Conservation (phyloP, 1,139 yeast species). For the Diutina ranongensis region DNA sequence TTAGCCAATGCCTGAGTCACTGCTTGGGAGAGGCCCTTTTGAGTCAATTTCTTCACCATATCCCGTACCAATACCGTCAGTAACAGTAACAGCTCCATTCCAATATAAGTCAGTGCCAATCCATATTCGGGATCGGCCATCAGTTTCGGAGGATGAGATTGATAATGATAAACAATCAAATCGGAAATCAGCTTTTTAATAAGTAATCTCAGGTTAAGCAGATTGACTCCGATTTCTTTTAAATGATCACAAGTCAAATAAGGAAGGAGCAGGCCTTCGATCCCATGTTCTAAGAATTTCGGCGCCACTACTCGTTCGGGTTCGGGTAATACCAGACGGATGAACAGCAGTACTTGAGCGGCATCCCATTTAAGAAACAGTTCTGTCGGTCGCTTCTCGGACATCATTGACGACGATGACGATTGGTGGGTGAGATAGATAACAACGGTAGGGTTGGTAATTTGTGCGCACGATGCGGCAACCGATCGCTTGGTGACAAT, state of each 20-base stretch:
- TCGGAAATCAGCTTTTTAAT: constrained; percentile 40
- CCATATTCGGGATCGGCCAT: constrained; percentile 21
- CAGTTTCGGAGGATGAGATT: constrained; percentile 19
- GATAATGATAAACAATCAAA: constrained; percentile 26
- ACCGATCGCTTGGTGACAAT: no score
- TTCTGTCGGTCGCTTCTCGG: constrained; percentile 12
- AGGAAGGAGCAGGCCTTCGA: constrained; percentile 52
- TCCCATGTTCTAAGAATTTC: constrained; percentile 39
- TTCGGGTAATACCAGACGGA: constrained; percentile 15
- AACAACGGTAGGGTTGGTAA: no score
- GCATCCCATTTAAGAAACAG: constrained; percentile 37
- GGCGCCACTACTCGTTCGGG: constrained; percentile 17
- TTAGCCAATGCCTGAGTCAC: constrained; percentile 20
- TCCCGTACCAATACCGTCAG: constrained; percentile 3
- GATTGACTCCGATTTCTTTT: constrained; percentile 42
- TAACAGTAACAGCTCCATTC: constrained; percentile 16
- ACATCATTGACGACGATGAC: background rate
- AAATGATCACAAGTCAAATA: constrained; percentile 49
- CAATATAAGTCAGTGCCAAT: constrained; percentile 21
- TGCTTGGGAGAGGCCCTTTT: constrained; percentile 15
- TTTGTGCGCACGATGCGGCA: no score
- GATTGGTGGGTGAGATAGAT: no score
- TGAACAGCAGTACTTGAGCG: constrained; percentile 31
- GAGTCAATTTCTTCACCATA: background rate
- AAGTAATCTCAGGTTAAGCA: constrained; percentile 30